Percentiles rank a stretch among this genome's conserved stretches.
Evolutionary conservation across 2,329 filamentous ascomycete genomes (phyloP).

Genomic region (Colletotrichum godetiae): DNA sequence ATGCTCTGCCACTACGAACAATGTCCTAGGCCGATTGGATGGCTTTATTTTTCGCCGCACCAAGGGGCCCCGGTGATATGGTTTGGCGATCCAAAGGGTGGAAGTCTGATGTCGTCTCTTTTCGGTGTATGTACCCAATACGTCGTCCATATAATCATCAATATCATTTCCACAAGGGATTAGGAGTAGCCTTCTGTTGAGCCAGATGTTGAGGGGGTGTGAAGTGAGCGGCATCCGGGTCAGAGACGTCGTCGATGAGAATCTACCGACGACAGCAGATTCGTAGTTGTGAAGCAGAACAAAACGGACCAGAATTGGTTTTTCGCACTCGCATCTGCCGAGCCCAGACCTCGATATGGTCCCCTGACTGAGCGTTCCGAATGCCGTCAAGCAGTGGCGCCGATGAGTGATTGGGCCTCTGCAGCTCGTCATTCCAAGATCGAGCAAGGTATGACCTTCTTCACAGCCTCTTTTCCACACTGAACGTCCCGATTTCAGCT

Average conservation of each 20-base stretch:
- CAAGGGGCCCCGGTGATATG: background rate
- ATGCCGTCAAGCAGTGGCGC: background rate
- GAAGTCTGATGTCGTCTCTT: slow-evolving; percentile 11
- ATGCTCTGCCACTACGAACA: slow-evolving; percentile 20
- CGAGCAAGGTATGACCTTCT: background rate
- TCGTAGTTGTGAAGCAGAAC: background rate
- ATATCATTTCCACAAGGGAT: background rate
- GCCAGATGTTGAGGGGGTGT: background rate
- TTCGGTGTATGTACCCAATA: background rate
- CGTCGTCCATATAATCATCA: background rate
- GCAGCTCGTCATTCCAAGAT: slow-evolving; percentile 8
- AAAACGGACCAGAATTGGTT: background rate
- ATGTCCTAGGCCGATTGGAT: slow-evolving; percentile 29
- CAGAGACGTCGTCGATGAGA: background rate
- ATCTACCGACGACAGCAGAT: background rate
- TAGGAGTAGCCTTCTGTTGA: slow-evolving; percentile 25
- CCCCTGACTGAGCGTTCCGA: background rate
- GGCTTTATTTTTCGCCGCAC: slow-evolving; percentile 20
- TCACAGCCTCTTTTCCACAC: slow-evolving; percentile 5
- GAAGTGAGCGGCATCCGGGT: background rate
- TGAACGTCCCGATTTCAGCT: slow-evolving; percentile 27
- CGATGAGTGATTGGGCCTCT: slow-evolving; percentile 13
- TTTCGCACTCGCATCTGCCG: slow-evolving; percentile 28
- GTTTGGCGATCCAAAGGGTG: slow-evolving; percentile 9
- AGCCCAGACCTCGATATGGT: background rate